Evolutionary conservation across 1,284 basidiomycete species (phyloP).

Genomic region (Hemileia vastatrix): DNA sequence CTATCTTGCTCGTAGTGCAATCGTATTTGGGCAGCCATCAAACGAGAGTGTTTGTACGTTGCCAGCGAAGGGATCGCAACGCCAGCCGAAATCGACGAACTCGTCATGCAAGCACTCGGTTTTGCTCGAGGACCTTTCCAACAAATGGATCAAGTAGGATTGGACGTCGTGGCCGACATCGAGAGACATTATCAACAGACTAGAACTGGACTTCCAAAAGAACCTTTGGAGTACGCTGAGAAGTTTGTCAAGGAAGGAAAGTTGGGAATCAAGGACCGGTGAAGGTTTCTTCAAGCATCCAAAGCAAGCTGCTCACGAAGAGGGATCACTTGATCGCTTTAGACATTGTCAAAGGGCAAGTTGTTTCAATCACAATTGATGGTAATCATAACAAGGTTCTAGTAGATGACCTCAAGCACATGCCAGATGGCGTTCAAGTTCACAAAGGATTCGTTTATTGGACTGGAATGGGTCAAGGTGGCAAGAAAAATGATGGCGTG

Average conservation of each 20-base stretch:
- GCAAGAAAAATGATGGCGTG: neutral
- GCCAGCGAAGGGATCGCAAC: conserved; percentile 9
- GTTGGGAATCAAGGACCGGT: conserved; percentile 6
- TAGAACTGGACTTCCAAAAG: conserved; percentile 7
- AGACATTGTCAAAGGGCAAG: conserved; percentile 12
- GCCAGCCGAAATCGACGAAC: conserved; percentile 8
- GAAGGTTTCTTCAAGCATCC: conserved; percentile 11
- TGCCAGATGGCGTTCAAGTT: conserved; percentile 10
- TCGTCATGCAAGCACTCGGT: neutral
- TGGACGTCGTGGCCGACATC: conserved; percentile 9
- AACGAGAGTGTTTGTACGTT: conserved; percentile 13
- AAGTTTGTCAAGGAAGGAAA: conserved; percentile 3
- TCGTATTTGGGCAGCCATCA: conserved; percentile 20
- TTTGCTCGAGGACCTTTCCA: conserved; percentile 1
- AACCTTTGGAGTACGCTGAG: conserved; percentile 3
- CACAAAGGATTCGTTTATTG: neutral
- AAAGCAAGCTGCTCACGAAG: neutral
- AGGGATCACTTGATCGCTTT: conserved; percentile 6
- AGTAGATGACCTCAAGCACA: neutral
- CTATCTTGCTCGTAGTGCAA: neutral
- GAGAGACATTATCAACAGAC: conserved; percentile 7
- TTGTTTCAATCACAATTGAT: conserved; percentile 2
- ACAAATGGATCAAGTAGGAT: conserved; percentile 11
- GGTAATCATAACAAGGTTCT: conserved; percentile 1
- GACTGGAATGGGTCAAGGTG: neutral